Evolutionary conservation across 306 rosid species (phyloP).

Genomic region (Prunus armeniaca): DNA sequence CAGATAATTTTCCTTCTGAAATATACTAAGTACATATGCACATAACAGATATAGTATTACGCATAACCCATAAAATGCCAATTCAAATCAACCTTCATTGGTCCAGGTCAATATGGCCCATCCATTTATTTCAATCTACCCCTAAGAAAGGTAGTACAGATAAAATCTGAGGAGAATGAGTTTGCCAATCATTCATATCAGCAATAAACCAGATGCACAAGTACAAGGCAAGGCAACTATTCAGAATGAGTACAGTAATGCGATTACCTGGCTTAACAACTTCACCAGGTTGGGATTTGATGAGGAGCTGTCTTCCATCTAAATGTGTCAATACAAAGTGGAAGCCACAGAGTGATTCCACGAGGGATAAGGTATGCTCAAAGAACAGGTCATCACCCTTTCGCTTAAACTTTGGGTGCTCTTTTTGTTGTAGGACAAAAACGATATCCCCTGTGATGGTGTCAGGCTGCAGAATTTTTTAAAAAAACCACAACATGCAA

Average conservation of each 20-base stretch:
- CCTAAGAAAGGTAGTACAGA: background rate
- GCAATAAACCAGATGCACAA: background rate
- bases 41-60: background rate
- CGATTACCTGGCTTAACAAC: slow-evolving; percentile 80
- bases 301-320: slow-evolving; percentile 88
- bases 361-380: slow-evolving; percentile 73
- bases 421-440: slow-evolving; percentile 86
- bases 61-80: background rate
- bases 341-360: slow-evolving; percentile 92
- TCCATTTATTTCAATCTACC: background rate
- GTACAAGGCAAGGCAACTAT: background rate
- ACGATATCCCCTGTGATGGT: slow-evolving; percentile 94
- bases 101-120: background rate
- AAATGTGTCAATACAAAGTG: slow-evolving; percentile 76
- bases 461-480: slow-evolving; percentile 78
- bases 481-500: background rate
- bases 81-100: background rate
- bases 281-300: slow-evolving; percentile 86
- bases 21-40: background rate
- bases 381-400: slow-evolving; percentile 80
- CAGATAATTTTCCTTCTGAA: background rate
- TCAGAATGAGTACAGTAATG: background rate
- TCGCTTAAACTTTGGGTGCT: slow-evolving; percentile 83
- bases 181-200: background rate
- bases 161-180: background rate